phyloP scores from a whole-genome alignment of 495 filamentous ascomycete genomes.

The Penicillium herquei region DNA sequence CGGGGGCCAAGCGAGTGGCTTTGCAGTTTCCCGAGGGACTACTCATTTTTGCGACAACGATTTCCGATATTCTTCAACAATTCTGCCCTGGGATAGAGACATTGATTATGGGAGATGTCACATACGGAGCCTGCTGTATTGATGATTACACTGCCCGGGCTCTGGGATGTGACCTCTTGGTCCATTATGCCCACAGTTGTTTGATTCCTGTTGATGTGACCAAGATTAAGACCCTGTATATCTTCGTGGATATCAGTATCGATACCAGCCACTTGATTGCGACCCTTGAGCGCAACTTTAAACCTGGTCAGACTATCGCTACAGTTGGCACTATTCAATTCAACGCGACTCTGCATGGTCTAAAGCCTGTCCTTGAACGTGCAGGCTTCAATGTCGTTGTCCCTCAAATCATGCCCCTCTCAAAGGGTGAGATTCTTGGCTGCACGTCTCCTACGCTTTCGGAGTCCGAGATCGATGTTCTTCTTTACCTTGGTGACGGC shows the following conservation, averaged over 20 bases:
- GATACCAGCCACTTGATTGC: conserved; percentile 82
- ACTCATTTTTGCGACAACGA: conserved; percentile 93
- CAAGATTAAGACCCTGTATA: conserved; percentile 91
- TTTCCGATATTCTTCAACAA: conserved; percentile 91
- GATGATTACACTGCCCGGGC: conserved; percentile 97
- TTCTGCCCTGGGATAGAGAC: conserved; percentile 92
- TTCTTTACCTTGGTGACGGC: conserved; percentile 94
- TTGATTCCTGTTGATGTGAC: conserved; percentile 95
- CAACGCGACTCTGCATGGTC: conserved; percentile 89
- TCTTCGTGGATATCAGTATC: conserved; percentile 97
- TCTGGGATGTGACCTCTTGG: conserved; percentile 88
- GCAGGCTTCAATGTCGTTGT: conserved; percentile 81
- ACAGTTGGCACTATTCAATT: conserved; percentile 98
- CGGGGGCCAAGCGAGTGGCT: conserved; percentile 73
- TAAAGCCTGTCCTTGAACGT: conserved; percentile 69
- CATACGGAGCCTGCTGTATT: conserved; percentile 98
- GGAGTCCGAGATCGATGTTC: conserved; percentile 59
- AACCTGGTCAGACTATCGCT: conserved; percentile 78
- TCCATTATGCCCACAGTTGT: conserved; percentile 97
- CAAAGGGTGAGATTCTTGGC: conserved; percentile 91
- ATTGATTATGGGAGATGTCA: conserved; percentile 98
- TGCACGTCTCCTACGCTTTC: conserved; percentile 84
- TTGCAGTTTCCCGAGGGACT: conserved; percentile 97
- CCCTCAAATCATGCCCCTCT: conserved; percentile 89
- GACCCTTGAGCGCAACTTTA: conserved; percentile 87